These are phyloP conservation scores for Flaveria linearis DNA, from an alignment of 129 eudicot species.

Conservation along the genomic window DNA sequence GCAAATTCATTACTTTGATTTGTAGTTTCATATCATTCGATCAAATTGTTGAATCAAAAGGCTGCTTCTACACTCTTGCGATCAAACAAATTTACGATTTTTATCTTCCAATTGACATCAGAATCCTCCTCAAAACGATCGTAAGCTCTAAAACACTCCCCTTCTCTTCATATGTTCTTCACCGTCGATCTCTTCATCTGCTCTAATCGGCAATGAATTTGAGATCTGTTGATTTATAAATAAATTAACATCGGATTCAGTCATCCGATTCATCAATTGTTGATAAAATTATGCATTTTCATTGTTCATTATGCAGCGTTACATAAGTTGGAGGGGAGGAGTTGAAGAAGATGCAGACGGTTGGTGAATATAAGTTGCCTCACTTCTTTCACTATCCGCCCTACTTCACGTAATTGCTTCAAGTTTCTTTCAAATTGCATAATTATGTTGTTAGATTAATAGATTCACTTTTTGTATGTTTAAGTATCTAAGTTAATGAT, in stretches of 20 bases:
- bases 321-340: background rate
- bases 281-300: background rate
- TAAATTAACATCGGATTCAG: too few relatives aligned
- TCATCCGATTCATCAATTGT: background rate
- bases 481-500: background rate
- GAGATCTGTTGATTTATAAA: background rate
- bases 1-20: slow-evolving; percentile 1
- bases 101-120: slow-evolving; percentile 10
- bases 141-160: slow-evolving; percentile 7
- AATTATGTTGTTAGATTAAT: background rate
- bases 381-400: slow-evolving; percentile 88
- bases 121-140: background rate
- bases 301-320: background rate
- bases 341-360: slow-evolving; percentile 51
- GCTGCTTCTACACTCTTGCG: background rate
- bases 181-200: background rate
- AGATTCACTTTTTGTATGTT: background rate
- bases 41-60: background rate
- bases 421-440: background rate
- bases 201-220: background rate
- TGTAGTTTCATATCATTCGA: background rate
- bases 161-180: background rate
- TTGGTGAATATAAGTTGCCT: slow-evolving; percentile 87
- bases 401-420: slow-evolving; percentile 67
- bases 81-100: background rate